phyloP scores from a whole-genome alignment of 2,329 filamentous ascomycete genomes.

The Trichophyton rubrum region DNA sequence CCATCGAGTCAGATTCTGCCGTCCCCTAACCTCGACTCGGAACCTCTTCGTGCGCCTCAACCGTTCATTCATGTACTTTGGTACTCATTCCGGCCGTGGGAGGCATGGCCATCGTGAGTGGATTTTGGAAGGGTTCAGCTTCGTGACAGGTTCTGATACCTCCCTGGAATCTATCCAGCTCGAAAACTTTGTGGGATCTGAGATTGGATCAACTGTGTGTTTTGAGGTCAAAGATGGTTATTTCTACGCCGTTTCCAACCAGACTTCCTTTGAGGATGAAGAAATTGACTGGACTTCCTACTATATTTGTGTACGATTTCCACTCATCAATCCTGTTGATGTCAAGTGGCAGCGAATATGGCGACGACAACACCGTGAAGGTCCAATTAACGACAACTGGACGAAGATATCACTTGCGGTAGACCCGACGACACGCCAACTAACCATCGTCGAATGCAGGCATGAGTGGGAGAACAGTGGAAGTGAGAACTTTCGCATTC shows the following conservation, averaged over 20 bases:
- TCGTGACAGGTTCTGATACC: constrained; percentile 33
- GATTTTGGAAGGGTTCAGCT: constrained; percentile 45
- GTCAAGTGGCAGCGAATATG: constrained; percentile 45
- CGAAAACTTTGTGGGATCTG: constrained; percentile 48
- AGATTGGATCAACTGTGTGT: constrained; percentile 55
- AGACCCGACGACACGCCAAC: constrained; percentile 46
- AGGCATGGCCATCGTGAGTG: constrained; percentile 47
- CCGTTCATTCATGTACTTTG: constrained; percentile 49
- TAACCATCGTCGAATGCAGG: constrained; percentile 54
- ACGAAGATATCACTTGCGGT: constrained; percentile 50
- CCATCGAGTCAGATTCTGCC: constrained; percentile 31
- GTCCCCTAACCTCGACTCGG: constrained; percentile 35
- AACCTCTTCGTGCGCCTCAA: constrained; percentile 59
- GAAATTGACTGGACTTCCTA: constrained; percentile 54
- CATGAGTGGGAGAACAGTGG: constrained; percentile 52
- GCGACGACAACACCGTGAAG: constrained; percentile 55
- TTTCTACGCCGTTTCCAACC: constrained; percentile 60
- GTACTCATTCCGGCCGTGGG: constrained; percentile 46
- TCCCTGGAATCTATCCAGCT: constrained; percentile 39
- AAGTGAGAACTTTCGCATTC: constrained; percentile 50
- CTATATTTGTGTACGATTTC: constrained; percentile 55
- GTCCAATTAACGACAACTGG: constrained; percentile 63
- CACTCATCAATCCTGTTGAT: constrained; percentile 36
- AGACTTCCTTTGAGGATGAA: constrained; percentile 48
- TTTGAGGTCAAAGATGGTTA: constrained; percentile 56